Base-by-base conservation (phyloP, 2,329 filamentous ascomycete species). In the Stemphylium beticola region DNA sequence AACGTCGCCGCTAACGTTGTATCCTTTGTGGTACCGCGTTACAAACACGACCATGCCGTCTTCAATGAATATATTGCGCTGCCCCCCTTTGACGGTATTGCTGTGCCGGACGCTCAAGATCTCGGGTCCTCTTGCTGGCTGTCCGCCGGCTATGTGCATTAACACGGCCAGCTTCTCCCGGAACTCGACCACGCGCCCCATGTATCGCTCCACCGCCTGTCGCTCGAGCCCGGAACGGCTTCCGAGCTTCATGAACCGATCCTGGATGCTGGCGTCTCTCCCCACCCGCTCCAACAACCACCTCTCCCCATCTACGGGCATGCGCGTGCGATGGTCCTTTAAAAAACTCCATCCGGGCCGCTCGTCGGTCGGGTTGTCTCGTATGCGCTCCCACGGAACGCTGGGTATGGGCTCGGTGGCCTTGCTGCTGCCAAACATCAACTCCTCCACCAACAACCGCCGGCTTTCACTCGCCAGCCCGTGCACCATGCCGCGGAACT, bases 1-100 rank as follows among this genome's bases (percentile, higher is more conserved):
- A 17, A 58, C 39, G n/a, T 62, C 48, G 3, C 58, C 50, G 44
- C 54, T 62, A 2, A 54, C 34, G 5, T 22, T 42, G 49, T 61
- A 63, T 5, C 59, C 53, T 43, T 66, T 69, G 50, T 70, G 45
- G 53, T 67, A 68, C 14, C 32, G 18, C 5, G 55, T 66, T 9
- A 67, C 56, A 44, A 64, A 62, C 22, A 53, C 59, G 12, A 68
- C 60, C 44, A 58, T 57, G 6, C 60, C 43, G 34, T 69, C 51
- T 50, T 69, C 51, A 33, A 68, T 52, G 43, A 69, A 68, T 37
- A 68, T 36, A 29, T 60, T 52, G 14, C 53, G 44, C 22, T 46
- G 36, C 11, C 32, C 34, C 3, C 43, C 53, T 38, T 57, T 41
- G 9, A 34, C 48, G 6, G 49, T 62, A 43, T 67, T 68, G 4